Percentiles rank a stretch among this genome's conserved stretches.
Conservation (phyloP, 768 basidiomycete genomes). For the Macrolepiota albuminosa region DNA sequence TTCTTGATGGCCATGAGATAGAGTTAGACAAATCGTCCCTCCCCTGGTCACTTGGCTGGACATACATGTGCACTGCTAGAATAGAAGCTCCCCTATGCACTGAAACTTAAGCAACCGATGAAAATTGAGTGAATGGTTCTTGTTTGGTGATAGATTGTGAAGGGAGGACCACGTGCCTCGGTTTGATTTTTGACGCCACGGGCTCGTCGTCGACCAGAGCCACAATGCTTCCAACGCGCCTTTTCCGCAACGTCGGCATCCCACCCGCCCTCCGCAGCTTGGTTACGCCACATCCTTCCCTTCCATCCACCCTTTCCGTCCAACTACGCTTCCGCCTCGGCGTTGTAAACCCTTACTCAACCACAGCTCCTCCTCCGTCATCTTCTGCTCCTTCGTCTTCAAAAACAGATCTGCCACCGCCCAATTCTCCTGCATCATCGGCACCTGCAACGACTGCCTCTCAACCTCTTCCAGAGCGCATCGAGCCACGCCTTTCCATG, state of each 20-base stretch:
- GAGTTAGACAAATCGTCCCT: too few relatives aligned
- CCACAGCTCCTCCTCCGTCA: background rate
- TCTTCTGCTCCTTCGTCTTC: background rate
- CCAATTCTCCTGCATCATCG: background rate
- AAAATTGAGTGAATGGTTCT: too few relatives aligned
- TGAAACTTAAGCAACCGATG: too few relatives aligned
- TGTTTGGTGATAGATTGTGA: too few relatives aligned
- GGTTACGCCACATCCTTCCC: constrained; percentile 29
- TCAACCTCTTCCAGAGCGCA: constrained; percentile 31
- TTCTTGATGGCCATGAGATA: too few relatives aligned
- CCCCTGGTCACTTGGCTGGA: too few relatives aligned
- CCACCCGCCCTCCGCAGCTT: constrained; percentile 40
- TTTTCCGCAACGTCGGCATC: constrained; percentile 40
- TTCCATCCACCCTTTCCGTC: constrained; percentile 27
- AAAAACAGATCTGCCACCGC: background rate
- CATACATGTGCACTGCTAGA: too few relatives aligned
- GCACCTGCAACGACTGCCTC: constrained; percentile 13
- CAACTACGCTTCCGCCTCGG: constrained; percentile 32
- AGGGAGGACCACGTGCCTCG: too few relatives aligned
- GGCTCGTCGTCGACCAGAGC: background rate
- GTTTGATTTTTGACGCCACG: too few relatives aligned
- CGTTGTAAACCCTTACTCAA: constrained; percentile 10
- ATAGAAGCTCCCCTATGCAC: too few relatives aligned
- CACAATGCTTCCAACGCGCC: constrained; percentile 42
- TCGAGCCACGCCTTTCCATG: constrained; percentile 64